phyloP scores from a whole-genome alignment of 139 green algal species.

The Spirogloea muscicola region DNA sequence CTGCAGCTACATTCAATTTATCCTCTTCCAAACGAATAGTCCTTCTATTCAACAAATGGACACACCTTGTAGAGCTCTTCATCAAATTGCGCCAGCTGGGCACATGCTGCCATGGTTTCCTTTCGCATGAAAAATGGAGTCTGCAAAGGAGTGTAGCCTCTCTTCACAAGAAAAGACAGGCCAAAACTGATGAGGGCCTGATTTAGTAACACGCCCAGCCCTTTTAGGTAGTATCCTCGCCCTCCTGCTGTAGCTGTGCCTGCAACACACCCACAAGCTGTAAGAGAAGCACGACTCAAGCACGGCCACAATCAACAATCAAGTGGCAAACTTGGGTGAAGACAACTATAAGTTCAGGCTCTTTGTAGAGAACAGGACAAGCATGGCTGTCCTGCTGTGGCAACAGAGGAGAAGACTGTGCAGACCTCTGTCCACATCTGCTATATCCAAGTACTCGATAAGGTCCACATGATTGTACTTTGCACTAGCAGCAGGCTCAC shows the following conservation, averaged over 20 bases:
- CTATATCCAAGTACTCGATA: constrained; percentile 85
- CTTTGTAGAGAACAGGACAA: too few species aligned
- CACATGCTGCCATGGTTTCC: constrained; percentile 94
- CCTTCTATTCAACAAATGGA: too few species aligned
- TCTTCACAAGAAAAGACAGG: constrained; percentile 57
- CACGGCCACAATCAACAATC: too few species aligned
- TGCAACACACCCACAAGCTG: neutral
- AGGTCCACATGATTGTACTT: constrained; percentile 95
- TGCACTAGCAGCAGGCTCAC: constrained; percentile 52
- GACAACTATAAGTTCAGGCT: too few species aligned
- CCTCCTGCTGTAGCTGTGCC: constrained; percentile 65
- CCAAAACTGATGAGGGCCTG: constrained; percentile 87
- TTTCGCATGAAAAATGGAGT: constrained; percentile 92
- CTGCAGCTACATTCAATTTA: too few species aligned
- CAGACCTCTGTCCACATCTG: constrained; percentile 79
- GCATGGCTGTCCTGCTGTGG: too few species aligned
- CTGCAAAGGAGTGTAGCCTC: constrained; percentile 79
- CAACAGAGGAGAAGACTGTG: neutral
- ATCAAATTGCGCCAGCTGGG: constrained; percentile 98
- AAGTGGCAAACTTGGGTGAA: too few species aligned
- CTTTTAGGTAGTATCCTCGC: constrained; percentile 90
- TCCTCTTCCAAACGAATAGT: too few species aligned
- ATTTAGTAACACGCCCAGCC: constrained; percentile 92
- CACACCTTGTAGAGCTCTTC: constrained; percentile 98
- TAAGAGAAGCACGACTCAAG: too few species aligned